These are phyloP conservation scores for Phytophthora boehmeriae DNA, from an alignment of 352 stramenopile species.

Conservation along the genomic window DNA sequence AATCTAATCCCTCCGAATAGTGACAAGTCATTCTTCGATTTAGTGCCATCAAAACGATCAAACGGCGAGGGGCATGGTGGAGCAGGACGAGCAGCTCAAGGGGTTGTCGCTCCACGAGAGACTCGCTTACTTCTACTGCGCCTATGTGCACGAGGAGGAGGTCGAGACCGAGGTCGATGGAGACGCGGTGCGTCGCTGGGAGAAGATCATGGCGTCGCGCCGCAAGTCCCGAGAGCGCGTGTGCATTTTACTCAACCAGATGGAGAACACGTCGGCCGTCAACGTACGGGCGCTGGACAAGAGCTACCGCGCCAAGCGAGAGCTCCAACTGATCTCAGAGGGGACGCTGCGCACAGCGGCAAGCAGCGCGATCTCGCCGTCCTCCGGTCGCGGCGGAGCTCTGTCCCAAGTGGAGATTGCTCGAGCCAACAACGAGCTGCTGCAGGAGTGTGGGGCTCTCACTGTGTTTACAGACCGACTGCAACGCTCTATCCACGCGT, in stretches of 20 bases:
- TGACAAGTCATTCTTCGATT: no score
- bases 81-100: slow-evolving; percentile 36
- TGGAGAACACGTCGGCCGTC: slow-evolving; percentile 67
- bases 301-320: slow-evolving; percentile 72
- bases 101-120: slow-evolving; percentile 73
- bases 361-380: slow-evolving; percentile 14
- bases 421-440: slow-evolving; percentile 67
- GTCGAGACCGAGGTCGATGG: slow-evolving; percentile 53
- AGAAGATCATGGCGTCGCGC: slow-evolving; percentile 59
- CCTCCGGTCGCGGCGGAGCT: slow-evolving; percentile 15
- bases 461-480: slow-evolving; percentile 69
- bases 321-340: slow-evolving; percentile 69
- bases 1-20: neutral
- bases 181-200: slow-evolving; percentile 60
- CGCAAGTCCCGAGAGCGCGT: slow-evolving; percentile 73
- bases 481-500: slow-evolving; percentile 64
- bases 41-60: slow-evolving; percentile 6
- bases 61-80: slow-evolving; percentile 13
- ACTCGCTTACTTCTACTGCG: slow-evolving; percentile 76
- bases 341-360: slow-evolving; percentile 35
- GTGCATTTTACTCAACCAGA: slow-evolving; percentile 58
- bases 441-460: slow-evolving; percentile 76
- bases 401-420: slow-evolving; percentile 62
- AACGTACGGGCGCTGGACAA: slow-evolving; percentile 71
- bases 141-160: slow-evolving; percentile 67